Evolutionary conservation across 306 rosid genomes (phyloP), one percentile per base, ranked within the genome.

Genomic region (Senna siamea): DNA sequence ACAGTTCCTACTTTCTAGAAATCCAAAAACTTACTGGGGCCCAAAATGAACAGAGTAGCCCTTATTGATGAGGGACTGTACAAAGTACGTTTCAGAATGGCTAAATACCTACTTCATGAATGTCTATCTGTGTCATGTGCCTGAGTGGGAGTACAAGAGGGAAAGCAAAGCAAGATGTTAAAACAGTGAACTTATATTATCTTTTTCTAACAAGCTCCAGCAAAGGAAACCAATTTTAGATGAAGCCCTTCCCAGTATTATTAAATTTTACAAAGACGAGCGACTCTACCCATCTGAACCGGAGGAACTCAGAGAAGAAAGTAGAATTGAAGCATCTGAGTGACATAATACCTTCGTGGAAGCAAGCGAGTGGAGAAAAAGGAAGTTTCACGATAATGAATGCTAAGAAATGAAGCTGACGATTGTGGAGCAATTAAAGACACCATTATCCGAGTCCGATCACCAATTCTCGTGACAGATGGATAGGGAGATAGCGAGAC

Each of bases 391-490:
- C 18, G 75, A 2, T 54, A 58, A 35, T 17, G 75, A 18, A 50
- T 15, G 28, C 9, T 37, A 69, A 19, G 32, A 23, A 38, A 76
- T 38, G 87, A 72, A 47, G 84, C n/a, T 10, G 62, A 19, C 10
- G 43, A 69, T 12, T 61, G 34, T n/a, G 69, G 47, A 0, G 82
- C 73, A 14, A 58, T 23, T 9, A 80, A 72, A 73, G 78, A 74
- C 5, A 6, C 76, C 87, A 84, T 84, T 70, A 73, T 80, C 84
- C 47, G 1, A 30, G 19, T n/a, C 50, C n/a, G 23, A 17, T 34
- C 17, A 37, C 32, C 54, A 48, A 38, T 44, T 59, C 2, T 9
- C 38, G 57, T 9, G 41, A 28, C 57, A 34, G 20, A 11, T 59
- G 2, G 48, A 44, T 10, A 9, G 9, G 41, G 1, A 18, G 18